These are phyloP conservation scores for Hymenoscyphus scutula DNA, from an alignment of 2,329 filamentous ascomycete species.

Conservation along the genomic window DNA sequence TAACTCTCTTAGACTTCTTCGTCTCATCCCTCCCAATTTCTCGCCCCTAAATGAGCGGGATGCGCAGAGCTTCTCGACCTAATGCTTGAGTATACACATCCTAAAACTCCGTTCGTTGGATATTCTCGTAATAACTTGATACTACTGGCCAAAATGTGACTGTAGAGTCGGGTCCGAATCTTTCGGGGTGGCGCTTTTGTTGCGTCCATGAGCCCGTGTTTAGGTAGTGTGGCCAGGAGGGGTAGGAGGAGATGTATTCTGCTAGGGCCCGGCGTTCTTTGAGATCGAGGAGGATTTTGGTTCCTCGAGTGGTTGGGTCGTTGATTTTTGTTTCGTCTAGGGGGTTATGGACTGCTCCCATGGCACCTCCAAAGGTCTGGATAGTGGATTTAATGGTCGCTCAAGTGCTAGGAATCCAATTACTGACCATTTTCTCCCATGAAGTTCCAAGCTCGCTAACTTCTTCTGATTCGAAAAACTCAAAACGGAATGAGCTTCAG, in stretches of 20 bases:
- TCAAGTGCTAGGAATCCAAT: not conserved
- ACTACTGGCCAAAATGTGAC: not conserved
- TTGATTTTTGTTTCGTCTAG: not conserved
- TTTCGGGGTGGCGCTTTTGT: too few relatives aligned
- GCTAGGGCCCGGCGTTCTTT: too few relatives aligned
- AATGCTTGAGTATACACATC: not conserved
- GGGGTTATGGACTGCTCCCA: not conserved
- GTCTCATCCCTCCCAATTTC: not conserved
- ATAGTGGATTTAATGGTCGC: not conserved
- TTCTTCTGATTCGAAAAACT: not conserved
- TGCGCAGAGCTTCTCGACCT: not conserved
- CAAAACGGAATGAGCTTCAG: not conserved
- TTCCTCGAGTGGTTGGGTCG: too few relatives aligned
- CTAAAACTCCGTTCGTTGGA: not conserved
- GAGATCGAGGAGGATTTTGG: too few relatives aligned
- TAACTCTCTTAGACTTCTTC: not conserved
- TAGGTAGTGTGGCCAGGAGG: too few relatives aligned
- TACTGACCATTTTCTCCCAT: conserved; percentile 1
- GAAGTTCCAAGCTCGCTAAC: not conserved
- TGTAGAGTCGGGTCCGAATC: not conserved
- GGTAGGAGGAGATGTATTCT: too few relatives aligned
- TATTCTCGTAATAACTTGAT: not conserved
- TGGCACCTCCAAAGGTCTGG: not conserved
- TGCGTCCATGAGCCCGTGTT: too few relatives aligned
- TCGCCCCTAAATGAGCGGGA: not conserved